Evolutionary conservation across 1,139 yeast species (phyloP).

Genomic region (Candida dubliniensis): DNA sequence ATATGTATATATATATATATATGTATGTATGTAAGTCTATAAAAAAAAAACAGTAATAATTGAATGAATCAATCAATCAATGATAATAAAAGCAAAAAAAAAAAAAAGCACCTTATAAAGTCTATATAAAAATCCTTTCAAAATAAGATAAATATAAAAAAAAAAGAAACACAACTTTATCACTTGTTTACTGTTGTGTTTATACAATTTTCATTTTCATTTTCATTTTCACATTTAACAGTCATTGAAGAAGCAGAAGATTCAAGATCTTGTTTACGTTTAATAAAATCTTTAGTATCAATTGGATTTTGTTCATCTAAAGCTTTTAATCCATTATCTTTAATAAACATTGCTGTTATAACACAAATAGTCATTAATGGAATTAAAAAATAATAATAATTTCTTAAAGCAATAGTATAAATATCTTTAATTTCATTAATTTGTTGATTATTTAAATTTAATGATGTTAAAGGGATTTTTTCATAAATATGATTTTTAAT

Average conservation of each 20-base stretch:
- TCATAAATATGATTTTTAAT: constrained; percentile 21
- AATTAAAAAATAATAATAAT: constrained; percentile 39
- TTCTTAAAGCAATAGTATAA: constrained; percentile 36
- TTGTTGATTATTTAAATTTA: constrained; percentile 22
- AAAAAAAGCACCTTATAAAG: not conserved
- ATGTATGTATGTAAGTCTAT: no score
- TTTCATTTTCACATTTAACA: constrained; percentile 1
- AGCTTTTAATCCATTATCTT: constrained; percentile 41
- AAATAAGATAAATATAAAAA: not conserved
- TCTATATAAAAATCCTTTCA: not conserved
- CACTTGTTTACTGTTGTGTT: no score
- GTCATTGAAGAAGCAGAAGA: constrained; percentile 14
- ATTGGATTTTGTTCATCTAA: constrained; percentile 28
- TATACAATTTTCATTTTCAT: no score
- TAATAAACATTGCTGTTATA: constrained; percentile 33
- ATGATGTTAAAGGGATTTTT: constrained; percentile 17
- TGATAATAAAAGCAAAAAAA: no score
- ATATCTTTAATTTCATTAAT: constrained; percentile 23
- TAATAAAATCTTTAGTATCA: constrained; percentile 3
- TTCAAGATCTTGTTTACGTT: constrained; percentile 10
- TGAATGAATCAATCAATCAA: no score
- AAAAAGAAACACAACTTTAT: not conserved
- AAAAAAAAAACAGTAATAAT: no score
- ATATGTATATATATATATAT: not conserved
- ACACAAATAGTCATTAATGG: constrained; percentile 45